Evolutionary conservation across 306 rosid species (phyloP).

Genomic region (Rosa chinensis): DNA sequence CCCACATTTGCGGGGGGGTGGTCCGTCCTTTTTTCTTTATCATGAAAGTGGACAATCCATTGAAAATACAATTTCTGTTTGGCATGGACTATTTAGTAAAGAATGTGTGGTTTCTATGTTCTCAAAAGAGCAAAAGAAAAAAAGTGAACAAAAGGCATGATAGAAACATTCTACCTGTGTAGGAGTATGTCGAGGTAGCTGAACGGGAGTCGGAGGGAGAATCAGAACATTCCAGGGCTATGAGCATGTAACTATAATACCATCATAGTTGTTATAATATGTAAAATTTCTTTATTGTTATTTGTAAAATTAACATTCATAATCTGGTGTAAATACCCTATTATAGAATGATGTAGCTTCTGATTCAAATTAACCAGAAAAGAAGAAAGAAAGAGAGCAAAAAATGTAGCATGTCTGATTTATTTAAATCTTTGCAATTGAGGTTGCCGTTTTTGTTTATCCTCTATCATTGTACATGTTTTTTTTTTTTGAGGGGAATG

Average conservation of each 20-base stretch:
- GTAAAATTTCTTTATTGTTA: conserved; percentile 29
- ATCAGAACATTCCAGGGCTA: conserved; percentile 75
- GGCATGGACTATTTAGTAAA: not conserved
- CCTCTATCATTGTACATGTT: too few species aligned
- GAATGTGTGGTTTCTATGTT: not conserved
- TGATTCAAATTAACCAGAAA: conserved; percentile 36
- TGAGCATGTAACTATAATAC: conserved; percentile 62
- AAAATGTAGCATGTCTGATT: not conserved
- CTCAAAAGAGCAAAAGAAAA: not conserved
- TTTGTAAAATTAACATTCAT: conserved; percentile 55
- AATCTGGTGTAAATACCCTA: conserved; percentile 48
- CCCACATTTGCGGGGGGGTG: not conserved
- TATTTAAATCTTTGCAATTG: too few species aligned
- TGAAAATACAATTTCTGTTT: too few species aligned
- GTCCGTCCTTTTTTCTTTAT: not conserved
- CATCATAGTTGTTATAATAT: conserved; percentile 32
- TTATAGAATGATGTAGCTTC: conserved; percentile 50
- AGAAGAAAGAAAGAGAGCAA: conserved; percentile 27
- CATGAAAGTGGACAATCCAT: not conserved
- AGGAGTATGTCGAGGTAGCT: conserved; percentile 49
- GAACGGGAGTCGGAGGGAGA: conserved; percentile 72
- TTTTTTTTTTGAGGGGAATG: too few species aligned
- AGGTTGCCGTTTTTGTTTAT: too few species aligned
- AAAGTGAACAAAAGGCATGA: conserved; percentile 5
- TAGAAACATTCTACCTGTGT: conserved; percentile 5